Base-by-base conservation (phyloP, 306 rosid species). In the Quercus agrifolia region DNA sequence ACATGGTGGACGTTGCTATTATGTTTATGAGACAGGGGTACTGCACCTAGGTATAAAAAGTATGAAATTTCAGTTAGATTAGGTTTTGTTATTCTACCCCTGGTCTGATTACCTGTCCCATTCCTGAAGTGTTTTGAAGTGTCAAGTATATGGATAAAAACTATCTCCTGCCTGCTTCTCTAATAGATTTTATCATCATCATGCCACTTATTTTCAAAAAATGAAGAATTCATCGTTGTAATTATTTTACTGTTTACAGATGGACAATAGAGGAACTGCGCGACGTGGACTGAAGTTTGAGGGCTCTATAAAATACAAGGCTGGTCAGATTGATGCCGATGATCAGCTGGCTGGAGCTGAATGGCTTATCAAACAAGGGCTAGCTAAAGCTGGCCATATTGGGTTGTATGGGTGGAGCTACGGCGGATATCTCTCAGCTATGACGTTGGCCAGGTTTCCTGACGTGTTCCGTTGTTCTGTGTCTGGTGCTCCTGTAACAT, bases 351-450 rank as follows among this genome's bases (percentile, higher is more conserved):
- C 89, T 6, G 99, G 99, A 85, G 99, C 97, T 3, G 91, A 90
- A 78, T 95, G 97, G 98, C 99, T 95, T 28, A 55, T 93, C 77
- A 83, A 85, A 73, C 86, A 85, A 73, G 98, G 99, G 70, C 91
- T 95, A 21, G 86, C 99, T 49, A 81, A 86, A 82, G 88, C 74
- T 59, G 91, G 96, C 58, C 93, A 87, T 80, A 90, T 95, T 17
- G 99, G 99, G 21, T 79, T 95, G 80, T 95, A 91, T 3, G 99
- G 99, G 6, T 95, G 99, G 99, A 95, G 99, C 89, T 95, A 95
- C 3, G 99, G 98, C 1, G 99, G 99, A 52, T 95, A 86, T 79
- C 96, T 95, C 30, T 93, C 99, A 3, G 99, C 96, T 12, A 89
- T 93, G 89, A 58, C 94, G 55, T 83, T 95, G 69, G 90, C 91